phyloP scores from a whole-genome alignment of 805 yeast genomes.

The Wickerhamomyces rabaulensis region DNA sequence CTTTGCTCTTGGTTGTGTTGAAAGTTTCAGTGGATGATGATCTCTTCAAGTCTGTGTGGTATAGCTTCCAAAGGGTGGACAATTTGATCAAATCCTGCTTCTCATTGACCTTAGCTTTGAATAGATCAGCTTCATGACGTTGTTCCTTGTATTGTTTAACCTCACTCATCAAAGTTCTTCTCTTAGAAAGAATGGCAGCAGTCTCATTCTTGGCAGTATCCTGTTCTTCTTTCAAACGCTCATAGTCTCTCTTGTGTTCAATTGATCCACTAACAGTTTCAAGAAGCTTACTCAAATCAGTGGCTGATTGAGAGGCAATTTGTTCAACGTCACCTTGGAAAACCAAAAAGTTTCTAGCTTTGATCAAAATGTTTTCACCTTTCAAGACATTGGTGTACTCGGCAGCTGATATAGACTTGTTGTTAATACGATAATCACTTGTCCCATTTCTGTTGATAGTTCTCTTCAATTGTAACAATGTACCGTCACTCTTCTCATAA shows the following conservation, averaged over 20 bases:
- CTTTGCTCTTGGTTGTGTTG: slow-evolving; percentile 22
- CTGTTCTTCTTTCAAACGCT: slow-evolving; percentile 51
- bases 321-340: slow-evolving; percentile 97
- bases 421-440: slow-evolving; percentile 66
- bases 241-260: slow-evolving; percentile 65
- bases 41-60: slow-evolving; percentile 45
- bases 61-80: slow-evolving; percentile 59
- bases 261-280: slow-evolving; percentile 83
- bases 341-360: slow-evolving; percentile 87
- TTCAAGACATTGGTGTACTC: slow-evolving; percentile 66
- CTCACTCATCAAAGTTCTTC: slow-evolving; percentile 67
- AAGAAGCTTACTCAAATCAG: slow-evolving; percentile 64
- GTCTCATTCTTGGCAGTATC: slow-evolving; percentile 64
- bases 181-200: slow-evolving; percentile 58
- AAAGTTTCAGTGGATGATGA: slow-evolving; percentile 19
- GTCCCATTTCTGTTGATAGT: slow-evolving; percentile 52
- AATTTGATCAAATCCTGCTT: slow-evolving; percentile 41
- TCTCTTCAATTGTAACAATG: slow-evolving; percentile 56
- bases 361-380: slow-evolving; percentile 74
- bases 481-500: slow-evolving; percentile 61
- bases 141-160: slow-evolving; percentile 75
- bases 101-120: slow-evolving; percentile 48
- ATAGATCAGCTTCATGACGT: slow-evolving; percentile 62
- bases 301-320: slow-evolving; percentile 81
- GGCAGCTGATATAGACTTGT: slow-evolving; percentile 49